Percentiles rank a stretch among this genome's conserved stretches.
Evolutionary conservation across 805 yeast species (phyloP).

Genomic region (Candida ortonii): DNA sequence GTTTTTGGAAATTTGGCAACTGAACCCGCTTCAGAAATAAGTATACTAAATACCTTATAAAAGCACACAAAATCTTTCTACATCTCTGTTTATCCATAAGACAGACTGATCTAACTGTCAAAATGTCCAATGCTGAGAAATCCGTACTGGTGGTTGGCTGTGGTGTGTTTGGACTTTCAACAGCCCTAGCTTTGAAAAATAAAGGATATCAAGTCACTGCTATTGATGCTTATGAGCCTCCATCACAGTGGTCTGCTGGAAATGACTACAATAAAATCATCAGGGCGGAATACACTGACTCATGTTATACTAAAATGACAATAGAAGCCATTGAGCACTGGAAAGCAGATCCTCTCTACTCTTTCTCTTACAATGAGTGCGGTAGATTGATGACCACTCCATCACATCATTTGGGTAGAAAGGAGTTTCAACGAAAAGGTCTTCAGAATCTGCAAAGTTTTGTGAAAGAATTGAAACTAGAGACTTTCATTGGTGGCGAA

Average conservation of each 20-base stretch:
- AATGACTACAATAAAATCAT: constrained; percentile 49
- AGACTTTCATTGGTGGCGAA: constrained; percentile 30
- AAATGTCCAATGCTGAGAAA: too few relatives aligned
- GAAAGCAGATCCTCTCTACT: constrained; percentile 35
- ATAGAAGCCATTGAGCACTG: constrained; percentile 44
- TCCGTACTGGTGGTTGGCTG: constrained; percentile 32
- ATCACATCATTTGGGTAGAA: constrained; percentile 31
- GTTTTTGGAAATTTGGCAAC: too few relatives aligned
- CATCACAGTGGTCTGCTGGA: constrained; percentile 45
- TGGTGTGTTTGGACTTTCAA: constrained; percentile 45
- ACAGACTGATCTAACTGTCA: too few relatives aligned
- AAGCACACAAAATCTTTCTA: too few relatives aligned
- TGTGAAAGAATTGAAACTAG: constrained; percentile 29
- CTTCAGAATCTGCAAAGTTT: constrained; percentile 33
- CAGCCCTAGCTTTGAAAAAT: constrained; percentile 35
- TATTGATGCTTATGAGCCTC: constrained; percentile 39
- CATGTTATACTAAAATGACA: constrained; percentile 40
- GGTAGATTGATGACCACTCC: constrained; percentile 44
- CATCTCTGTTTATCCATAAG: too few relatives aligned
- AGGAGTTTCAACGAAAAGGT: constrained; percentile 37
- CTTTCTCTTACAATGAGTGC: constrained; percentile 36
- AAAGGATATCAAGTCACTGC: constrained; percentile 34
- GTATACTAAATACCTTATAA: too few relatives aligned
- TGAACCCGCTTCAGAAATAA: too few relatives aligned
- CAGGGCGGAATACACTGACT: constrained; percentile 45